A percentile compares a stretch with the other conserved stretches of the same genome.
Evolutionary conservation across 306 rosid species (phyloP).

Genomic region (Canavalia gladiata): DNA sequence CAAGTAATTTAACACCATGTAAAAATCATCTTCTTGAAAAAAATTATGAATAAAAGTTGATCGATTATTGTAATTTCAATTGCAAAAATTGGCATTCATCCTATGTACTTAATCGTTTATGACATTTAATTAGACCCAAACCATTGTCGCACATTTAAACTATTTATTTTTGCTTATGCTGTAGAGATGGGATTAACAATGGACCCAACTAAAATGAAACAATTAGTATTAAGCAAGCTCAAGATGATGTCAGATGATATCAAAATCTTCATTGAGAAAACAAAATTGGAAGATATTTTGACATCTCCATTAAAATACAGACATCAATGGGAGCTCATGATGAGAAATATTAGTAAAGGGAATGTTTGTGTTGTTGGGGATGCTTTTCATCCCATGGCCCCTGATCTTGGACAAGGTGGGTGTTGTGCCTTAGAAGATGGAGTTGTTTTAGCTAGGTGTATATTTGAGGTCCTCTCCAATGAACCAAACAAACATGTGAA

Average conservation of each 20-base stretch:
- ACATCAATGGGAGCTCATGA: constrained; percentile 64
- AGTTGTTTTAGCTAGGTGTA: constrained; percentile 65
- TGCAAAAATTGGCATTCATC: background rate
- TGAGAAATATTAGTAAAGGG: constrained; percentile 66
- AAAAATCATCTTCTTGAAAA: no score
- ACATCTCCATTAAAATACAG: constrained; percentile 59
- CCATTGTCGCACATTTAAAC: background rate
- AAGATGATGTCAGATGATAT: constrained; percentile 56
- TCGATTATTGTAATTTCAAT: no score
- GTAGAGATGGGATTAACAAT: constrained; percentile 56
- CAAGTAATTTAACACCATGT: no score
- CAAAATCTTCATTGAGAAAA: constrained; percentile 51
- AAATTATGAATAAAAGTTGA: no score
- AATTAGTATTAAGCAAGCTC: constrained; percentile 57
- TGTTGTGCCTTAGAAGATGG: constrained; percentile 69
- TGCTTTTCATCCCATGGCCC: constrained; percentile 69
- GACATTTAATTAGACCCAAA: background rate
- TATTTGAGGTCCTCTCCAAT: constrained; percentile 57
- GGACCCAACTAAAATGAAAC: constrained; percentile 54
- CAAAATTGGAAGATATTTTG: constrained; percentile 44
- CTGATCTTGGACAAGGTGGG: constrained; percentile 73
- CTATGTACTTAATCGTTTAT: background rate
- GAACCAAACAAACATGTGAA: background rate
- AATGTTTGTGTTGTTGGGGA: constrained; percentile 75
- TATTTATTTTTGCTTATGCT: background rate